Evolutionary conservation across 2,329 filamentous ascomycete species (phyloP).

Genomic region (Colletotrichum somersetense): DNA sequence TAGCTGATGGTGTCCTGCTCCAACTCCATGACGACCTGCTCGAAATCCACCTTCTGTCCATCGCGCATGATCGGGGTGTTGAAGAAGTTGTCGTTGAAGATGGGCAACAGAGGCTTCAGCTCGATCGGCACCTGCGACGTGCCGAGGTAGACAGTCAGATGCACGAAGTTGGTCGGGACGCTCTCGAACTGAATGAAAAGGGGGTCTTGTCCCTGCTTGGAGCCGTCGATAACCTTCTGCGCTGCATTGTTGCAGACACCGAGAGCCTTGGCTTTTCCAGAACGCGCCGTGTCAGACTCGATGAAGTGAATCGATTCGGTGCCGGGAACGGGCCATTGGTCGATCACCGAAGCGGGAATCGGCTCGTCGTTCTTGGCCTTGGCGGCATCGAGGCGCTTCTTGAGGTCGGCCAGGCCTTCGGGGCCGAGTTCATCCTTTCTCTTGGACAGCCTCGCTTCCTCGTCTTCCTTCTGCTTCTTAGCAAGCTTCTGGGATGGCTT

Average conservation of each 20-base stretch:
- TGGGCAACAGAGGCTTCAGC: slow-evolving; percentile 83
- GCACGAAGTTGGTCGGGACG: slow-evolving; percentile 92
- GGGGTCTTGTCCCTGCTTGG: slow-evolving; percentile 71
- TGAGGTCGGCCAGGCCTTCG: slow-evolving; percentile 83
- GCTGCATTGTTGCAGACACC: slow-evolving; percentile 76
- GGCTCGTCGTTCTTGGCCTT: slow-evolving; percentile 90
- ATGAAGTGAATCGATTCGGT: slow-evolving; percentile 97
- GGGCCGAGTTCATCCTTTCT: slow-evolving; percentile 84
- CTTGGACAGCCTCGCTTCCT: slow-evolving; percentile 81
- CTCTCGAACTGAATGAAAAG: slow-evolving; percentile 98
- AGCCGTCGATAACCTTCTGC: slow-evolving; percentile 81
- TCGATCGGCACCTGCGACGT: slow-evolving; percentile 83
- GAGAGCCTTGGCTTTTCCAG: slow-evolving; percentile 80
- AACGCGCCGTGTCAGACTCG: slow-evolving; percentile 84
- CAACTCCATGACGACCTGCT: slow-evolving; percentile 90
- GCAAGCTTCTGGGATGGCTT: slow-evolving; percentile 86
- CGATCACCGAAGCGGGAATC: slow-evolving; percentile 85
- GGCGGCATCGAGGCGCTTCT: slow-evolving; percentile 81
- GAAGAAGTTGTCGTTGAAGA: slow-evolving; percentile 95
- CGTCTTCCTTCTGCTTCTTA: slow-evolving; percentile 83
- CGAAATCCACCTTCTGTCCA: slow-evolving; percentile 84
- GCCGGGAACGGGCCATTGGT: slow-evolving; percentile 83
- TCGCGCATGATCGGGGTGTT: slow-evolving; percentile 86
- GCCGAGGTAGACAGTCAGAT: slow-evolving; percentile 84
- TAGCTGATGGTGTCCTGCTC: slow-evolving; percentile 94